Evolutionary conservation across 2,329 filamentous ascomycete genomes (phyloP), one percentile per base, ranked within the genome.

Genomic region (Exophiala sideris): DNA sequence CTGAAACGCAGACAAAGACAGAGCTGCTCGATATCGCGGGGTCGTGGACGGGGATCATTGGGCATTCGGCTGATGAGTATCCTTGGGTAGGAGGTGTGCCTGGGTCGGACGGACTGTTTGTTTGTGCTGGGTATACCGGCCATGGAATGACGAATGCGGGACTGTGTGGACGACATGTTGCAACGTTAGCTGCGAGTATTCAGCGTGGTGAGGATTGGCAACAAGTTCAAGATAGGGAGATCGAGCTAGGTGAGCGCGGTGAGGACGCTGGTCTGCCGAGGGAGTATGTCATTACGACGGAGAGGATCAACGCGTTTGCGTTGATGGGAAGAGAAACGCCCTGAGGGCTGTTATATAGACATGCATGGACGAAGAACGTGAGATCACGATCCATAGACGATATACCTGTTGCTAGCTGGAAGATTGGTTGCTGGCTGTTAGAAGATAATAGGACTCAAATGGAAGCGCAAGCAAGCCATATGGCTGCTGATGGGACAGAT

Each of bases 91-190:
- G 83, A 0, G 59, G 67, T 3, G 72, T 76, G 47, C 77, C 76
- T 1, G 70, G 67, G 2, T 66, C 66, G 41, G 59, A 68, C 3
- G 73, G 76, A 1, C 63, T 86, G 18, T 85, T 79, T 74, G 70
- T 84, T 1, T 75, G 77, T 34, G 81, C 79, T 2, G 77, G 81
- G 5, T 87, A 87, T 59, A 84, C 85, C 59, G 85, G 85, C 1
- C 82, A 87, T 65, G 83, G 83, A 0, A 87, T 86, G 84, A 83
- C 83, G 1, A 64, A 63, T 36, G 62, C 62, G 2, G 49, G 48
- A 18, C 48, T 60, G 8, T 63, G 62, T 47, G 59, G 61, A 9
- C 46, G 59, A 10, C 51, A 54, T 49, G 50, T 62, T 3, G 62
- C 57, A 10, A 40, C 48, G 21, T 36, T 61, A 52, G 57, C 57